Conservation (phyloP, 1,284 basidiomycete genomes). For the Amylostereum areolatum region DNA sequence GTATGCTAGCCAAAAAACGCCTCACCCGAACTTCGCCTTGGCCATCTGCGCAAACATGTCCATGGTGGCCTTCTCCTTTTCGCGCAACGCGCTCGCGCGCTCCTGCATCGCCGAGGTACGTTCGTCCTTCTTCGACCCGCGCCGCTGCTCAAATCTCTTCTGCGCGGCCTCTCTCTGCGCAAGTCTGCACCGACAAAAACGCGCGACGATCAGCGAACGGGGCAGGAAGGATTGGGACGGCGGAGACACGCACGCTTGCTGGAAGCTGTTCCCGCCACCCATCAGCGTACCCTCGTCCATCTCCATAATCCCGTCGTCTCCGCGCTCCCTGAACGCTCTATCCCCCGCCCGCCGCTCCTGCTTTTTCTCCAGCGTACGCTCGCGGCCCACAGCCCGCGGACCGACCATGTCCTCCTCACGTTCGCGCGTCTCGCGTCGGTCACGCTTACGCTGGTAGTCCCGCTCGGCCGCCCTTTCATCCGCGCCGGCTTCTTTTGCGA, state of each 20-base stretch:
- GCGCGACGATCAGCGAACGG: slow-evolving; percentile 4
- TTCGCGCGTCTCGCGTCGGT: slow-evolving; percentile 59
- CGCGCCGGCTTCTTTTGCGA: slow-evolving; percentile 52
- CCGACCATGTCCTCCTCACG: slow-evolving; percentile 68
- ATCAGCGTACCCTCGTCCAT: slow-evolving; percentile 62
- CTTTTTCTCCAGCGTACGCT: slow-evolving; percentile 75
- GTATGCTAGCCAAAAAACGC: neutral
- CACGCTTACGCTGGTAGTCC: slow-evolving; percentile 53
- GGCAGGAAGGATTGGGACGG: neutral
- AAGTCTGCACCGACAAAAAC: slow-evolving; percentile 36
- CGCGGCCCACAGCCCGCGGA: slow-evolving; percentile 64
- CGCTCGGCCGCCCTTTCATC: slow-evolving; percentile 47
- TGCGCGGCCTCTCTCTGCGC: slow-evolving; percentile 62
- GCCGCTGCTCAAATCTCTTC: slow-evolving; percentile 48
- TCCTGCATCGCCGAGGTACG: slow-evolving; percentile 42
- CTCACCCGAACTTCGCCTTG: slow-evolving; percentile 63
- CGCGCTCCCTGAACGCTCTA: slow-evolving; percentile 57
- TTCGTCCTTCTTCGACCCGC: slow-evolving; percentile 34
- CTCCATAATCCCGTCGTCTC: slow-evolving; percentile 62
- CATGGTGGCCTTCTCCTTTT: slow-evolving; percentile 78
- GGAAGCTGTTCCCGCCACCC: slow-evolving; percentile 71
- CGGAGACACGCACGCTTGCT: slow-evolving; percentile 47
- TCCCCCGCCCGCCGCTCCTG: slow-evolving; percentile 57
- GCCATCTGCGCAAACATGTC: slow-evolving; percentile 80
- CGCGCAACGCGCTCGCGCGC: slow-evolving; percentile 47